A percentile compares a stretch with the other conserved stretches of the same genome.
Evolutionary conservation across 176 grass and related monocot species (phyloP).

Genomic region (Coix lacrymajobi): DNA sequence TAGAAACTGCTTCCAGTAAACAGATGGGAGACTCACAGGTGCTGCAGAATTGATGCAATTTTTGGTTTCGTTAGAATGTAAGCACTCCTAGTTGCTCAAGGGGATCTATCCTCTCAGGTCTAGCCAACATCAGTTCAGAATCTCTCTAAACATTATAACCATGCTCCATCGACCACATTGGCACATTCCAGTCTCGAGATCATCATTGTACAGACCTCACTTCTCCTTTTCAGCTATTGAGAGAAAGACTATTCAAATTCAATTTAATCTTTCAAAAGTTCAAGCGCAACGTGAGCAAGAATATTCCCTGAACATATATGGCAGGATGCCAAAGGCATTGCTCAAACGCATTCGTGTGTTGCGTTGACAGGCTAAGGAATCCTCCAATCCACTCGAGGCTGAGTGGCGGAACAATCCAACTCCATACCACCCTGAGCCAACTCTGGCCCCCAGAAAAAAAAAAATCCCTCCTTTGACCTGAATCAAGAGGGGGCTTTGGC

Average conservation of each 20-base stretch:
- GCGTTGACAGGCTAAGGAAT: neutral
- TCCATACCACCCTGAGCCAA: neutral
- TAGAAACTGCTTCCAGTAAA: neutral
- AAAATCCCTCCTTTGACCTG: neutral
- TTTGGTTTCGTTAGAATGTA: neutral
- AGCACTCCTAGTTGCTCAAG: neutral
- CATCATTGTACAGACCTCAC: neutral
- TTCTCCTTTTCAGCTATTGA: neutral
- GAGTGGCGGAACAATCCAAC: neutral
- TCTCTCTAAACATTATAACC: neutral
- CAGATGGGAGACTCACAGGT: neutral
- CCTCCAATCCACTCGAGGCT: neutral
- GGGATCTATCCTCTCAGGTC: neutral
- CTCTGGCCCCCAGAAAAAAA: neutral
- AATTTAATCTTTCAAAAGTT: neutral
- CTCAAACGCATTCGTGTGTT: neutral
- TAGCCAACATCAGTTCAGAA: neutral
- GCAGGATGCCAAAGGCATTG: neutral
- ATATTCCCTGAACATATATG: neutral
- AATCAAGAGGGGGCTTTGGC: neutral
- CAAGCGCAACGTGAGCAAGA: neutral
- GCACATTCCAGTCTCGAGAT: neutral
- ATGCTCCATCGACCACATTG: neutral
- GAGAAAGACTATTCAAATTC: neutral
- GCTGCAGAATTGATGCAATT: neutral